phyloP scores from a whole-genome alignment of 768 basidiomycete genomes.

The Naematelia aurantialba region DNA sequence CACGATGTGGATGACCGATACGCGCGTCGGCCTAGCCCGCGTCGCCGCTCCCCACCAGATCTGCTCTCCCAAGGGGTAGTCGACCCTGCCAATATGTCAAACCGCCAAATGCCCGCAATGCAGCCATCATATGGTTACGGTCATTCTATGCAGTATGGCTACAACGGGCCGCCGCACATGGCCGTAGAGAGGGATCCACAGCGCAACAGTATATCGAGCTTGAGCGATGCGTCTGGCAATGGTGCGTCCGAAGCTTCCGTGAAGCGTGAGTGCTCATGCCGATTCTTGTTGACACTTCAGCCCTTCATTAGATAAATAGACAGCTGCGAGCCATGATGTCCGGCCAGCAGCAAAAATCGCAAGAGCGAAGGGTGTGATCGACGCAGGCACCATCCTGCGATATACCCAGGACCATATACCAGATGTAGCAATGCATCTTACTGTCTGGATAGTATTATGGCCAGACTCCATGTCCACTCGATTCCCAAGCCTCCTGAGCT shows the following conservation, averaged over 20 bases:
- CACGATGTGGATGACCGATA: constrained; percentile 27
- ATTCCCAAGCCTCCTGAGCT: constrained; percentile 23
- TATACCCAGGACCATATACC: not conserved
- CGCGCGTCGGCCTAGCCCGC: constrained; percentile 5
- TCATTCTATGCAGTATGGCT: constrained; percentile 16
- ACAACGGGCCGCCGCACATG: not conserved
- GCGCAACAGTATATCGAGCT: not conserved
- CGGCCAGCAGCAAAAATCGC: not conserved
- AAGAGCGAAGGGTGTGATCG: not conserved
- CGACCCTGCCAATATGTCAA: constrained; percentile 32
- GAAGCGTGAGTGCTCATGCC: not conserved
- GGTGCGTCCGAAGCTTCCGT: not conserved
- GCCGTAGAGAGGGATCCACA: not conserved
- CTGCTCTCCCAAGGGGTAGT: constrained; percentile 38
- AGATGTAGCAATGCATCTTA: not conserved
- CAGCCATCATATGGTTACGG: constrained; percentile 20
- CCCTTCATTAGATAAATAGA: not conserved
- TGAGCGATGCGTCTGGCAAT: not conserved
- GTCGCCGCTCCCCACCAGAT: constrained; percentile 28
- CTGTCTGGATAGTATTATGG: constrained; percentile 1
- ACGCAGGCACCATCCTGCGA: not conserved
- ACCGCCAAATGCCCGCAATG: constrained; percentile 11
- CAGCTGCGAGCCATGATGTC: too few relatives aligned
- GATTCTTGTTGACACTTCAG: not conserved
- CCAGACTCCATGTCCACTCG: constrained; percentile 23